These are phyloP conservation scores for Glarea lozoyensis DNA, from an alignment of 495 filamentous ascomycete species.

Conservation along the genomic window DNA sequence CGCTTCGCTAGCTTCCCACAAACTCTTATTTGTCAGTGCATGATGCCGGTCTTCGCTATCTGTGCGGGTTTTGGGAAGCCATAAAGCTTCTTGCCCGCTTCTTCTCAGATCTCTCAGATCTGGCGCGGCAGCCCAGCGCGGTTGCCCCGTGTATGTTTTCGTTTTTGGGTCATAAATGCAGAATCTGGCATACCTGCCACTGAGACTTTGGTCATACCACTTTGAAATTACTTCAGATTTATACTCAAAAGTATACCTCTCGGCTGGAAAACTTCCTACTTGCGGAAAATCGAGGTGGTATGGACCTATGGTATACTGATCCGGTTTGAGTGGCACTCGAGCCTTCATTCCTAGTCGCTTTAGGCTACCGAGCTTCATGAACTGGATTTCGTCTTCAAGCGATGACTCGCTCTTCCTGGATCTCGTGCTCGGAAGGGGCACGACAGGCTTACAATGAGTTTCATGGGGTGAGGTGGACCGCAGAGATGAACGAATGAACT, in stretches of 20 bases:
- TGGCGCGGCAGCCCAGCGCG: constrained; percentile 2
- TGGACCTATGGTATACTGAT: neutral
- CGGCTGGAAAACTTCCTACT: neutral
- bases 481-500: no score
- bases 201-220: constrained; percentile 2
- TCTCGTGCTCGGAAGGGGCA: no score
- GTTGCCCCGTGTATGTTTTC: neutral
- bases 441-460: no score
- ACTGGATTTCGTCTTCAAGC: no score
- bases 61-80: constrained; percentile 11
- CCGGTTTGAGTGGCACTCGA: no score
- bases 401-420: no score
- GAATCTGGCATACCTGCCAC: constrained; percentile 5
- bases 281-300: constrained; percentile 4
- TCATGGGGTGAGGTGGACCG: no score
- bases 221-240: constrained; percentile 5
- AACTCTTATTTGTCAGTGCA: no score
- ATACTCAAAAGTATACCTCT: neutral
- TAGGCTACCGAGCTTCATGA: no score
- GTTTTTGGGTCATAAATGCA: constrained; percentile 5
- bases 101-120: neutral
- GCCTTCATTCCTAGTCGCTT: no score
- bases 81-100: constrained; percentile 7
- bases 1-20: no score
- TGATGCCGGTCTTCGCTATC: no score